A percentile compares a stretch with the other conserved stretches of the same genome.
These are phyloP conservation scores for Collariella sp. DNA, from an alignment of 495 filamentous ascomycete genomes.

Conservation along the genomic window DNA sequence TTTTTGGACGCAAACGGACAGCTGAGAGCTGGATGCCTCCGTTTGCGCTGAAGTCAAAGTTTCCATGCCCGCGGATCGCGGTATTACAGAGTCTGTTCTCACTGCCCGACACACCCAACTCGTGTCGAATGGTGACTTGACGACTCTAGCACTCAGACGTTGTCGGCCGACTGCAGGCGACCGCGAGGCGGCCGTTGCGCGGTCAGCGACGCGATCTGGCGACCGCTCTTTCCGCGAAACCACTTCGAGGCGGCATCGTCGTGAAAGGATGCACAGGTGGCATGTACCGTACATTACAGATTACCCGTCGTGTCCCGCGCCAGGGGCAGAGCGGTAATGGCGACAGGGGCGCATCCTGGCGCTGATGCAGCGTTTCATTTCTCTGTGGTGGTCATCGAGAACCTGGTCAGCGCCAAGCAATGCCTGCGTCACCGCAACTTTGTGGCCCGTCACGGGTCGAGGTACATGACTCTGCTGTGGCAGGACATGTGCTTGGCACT, in stretches of 20 bases:
- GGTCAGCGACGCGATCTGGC: background rate
- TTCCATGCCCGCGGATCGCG: slow-evolving; percentile 3
- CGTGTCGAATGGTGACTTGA: background rate
- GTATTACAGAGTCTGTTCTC: background rate
- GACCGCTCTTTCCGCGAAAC: slow-evolving; percentile 2
- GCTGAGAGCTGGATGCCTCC: slow-evolving; percentile 17
- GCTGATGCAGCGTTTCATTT: slow-evolving; percentile 27
- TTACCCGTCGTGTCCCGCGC: slow-evolving; percentile 5
- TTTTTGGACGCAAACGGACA: slow-evolving; percentile 11
- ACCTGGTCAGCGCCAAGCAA: slow-evolving; percentile 23
- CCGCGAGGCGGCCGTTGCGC: background rate
- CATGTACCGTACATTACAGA: slow-evolving; percentile 15
- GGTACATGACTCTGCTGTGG: slow-evolving; percentile 14
- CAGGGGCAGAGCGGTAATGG: slow-evolving; percentile 23
- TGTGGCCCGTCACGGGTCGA: slow-evolving; percentile 1
- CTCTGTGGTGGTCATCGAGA: slow-evolving; percentile 21
- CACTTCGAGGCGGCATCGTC: slow-evolving; percentile 1
- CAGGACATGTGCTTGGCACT: slow-evolving; percentile 13
- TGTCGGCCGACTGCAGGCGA: background rate
- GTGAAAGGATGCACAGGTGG: slow-evolving; percentile 1
- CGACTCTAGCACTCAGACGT: background rate
- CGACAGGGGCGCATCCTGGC: slow-evolving; percentile 19
- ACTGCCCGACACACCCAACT: background rate
- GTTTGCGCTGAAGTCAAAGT: slow-evolving; percentile 1
- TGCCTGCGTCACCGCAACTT: slow-evolving; percentile 37